phyloP scores from a whole-genome alignment of 257 asterid genomes.

The Schizonepeta tenuifolia region DNA sequence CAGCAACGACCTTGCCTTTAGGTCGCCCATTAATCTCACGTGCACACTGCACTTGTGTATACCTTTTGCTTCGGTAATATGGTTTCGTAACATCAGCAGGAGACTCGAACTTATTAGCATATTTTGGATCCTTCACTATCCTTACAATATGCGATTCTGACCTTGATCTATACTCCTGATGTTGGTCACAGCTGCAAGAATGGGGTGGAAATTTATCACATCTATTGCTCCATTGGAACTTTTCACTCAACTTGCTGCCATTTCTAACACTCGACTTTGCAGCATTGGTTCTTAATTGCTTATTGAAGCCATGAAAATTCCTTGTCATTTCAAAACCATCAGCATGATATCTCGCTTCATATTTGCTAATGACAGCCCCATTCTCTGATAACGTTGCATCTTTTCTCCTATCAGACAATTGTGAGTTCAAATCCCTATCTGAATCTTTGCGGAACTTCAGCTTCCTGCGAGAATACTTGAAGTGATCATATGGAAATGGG shows the following conservation, averaged over 20 bases:
- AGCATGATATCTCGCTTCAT: constrained; percentile 60
- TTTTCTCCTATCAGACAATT: constrained; percentile 66
- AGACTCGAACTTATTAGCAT: constrained; percentile 50
- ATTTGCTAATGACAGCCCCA: constrained; percentile 48
- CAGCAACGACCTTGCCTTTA: constrained; percentile 54
- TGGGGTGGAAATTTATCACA: constrained; percentile 59
- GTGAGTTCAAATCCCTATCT: constrained; percentile 52
- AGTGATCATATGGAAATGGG: constrained; percentile 47
- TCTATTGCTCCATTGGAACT: constrained; percentile 51
- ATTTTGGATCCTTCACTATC: constrained; percentile 53
- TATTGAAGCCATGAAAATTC: constrained; percentile 48
- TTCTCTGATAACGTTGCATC: constrained; percentile 49
- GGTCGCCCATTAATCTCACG: constrained; percentile 62
- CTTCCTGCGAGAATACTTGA: constrained; percentile 66
- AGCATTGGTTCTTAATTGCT: constrained; percentile 52
- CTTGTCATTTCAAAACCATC: constrained; percentile 63
- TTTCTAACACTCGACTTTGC: constrained; percentile 63
- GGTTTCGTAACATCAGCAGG: constrained; percentile 67
- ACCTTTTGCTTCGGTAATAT: constrained; percentile 56
- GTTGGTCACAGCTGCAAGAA: constrained; percentile 73
- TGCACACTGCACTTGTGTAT: constrained; percentile 50
- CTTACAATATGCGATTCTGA: constrained; percentile 50
- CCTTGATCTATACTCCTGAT: constrained; percentile 62
- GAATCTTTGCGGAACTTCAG: constrained; percentile 63
- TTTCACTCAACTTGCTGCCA: constrained; percentile 59